phyloP scores from a whole-genome alignment of 768 basidiomycete species.

The Leccinum obscurum region DNA sequence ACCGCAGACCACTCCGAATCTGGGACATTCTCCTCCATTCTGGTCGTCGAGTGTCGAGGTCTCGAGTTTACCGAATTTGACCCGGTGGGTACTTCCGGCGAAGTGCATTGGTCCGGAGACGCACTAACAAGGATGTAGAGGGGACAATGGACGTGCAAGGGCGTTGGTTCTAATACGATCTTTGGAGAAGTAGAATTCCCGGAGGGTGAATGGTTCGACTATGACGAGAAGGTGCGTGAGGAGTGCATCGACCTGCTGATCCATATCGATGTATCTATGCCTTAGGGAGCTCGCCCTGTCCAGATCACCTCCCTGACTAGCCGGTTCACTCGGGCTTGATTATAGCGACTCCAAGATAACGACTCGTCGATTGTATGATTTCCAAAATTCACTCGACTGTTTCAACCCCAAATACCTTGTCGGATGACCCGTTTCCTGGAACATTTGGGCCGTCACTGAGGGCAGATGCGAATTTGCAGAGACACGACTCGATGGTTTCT shows the following conservation, averaged over 20 bases:
- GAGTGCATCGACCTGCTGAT: too few species aligned
- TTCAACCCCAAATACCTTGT: neutral
- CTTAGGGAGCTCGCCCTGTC: constrained; percentile 62
- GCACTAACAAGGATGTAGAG: constrained; percentile 38
- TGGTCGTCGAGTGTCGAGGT: constrained; percentile 82
- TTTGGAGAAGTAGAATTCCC: constrained; percentile 63
- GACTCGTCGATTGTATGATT: too few species aligned
- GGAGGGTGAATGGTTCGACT: constrained; percentile 73
- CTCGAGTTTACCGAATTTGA: constrained; percentile 82
- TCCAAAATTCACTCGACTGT: neutral
- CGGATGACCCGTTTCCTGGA: neutral
- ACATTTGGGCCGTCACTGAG: neutral
- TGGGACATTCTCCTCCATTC: constrained; percentile 60
- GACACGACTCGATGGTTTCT: neutral
- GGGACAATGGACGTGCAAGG: constrained; percentile 76
- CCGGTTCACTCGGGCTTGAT: constrained; percentile 64
- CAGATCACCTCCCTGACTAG: constrained; percentile 67
- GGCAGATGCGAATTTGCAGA: neutral
- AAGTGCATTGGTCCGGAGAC: neutral
- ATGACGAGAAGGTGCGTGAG: constrained; percentile 78
- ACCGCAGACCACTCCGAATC: constrained; percentile 47
- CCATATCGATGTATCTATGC: constrained; percentile 2
- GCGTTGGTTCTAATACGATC: constrained; percentile 49
- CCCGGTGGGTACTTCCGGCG: constrained; percentile 48
- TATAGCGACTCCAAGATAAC: neutral